Percentiles rank a stretch among this genome's conserved stretches.
These are phyloP conservation scores for Suillus ampliporus DNA, from an alignment of 768 basidiomycete species.

Conservation along the genomic window DNA sequence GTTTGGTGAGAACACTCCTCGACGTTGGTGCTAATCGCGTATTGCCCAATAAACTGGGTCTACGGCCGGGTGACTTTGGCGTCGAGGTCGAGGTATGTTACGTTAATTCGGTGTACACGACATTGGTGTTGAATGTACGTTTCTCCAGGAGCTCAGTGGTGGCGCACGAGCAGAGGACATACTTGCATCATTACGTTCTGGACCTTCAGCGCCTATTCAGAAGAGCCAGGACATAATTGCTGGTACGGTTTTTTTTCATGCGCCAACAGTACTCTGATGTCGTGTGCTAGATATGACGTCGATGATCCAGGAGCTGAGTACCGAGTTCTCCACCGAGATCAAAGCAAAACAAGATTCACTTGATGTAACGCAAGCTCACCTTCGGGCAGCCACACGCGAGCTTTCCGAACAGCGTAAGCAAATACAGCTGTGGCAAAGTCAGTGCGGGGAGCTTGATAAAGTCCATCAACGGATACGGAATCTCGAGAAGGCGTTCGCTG, in stretches of 20 bases:
- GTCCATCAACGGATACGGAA: conserved; percentile 82
- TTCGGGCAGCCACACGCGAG: conserved; percentile 88
- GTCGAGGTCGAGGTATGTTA: conserved; percentile 83
- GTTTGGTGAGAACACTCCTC: conserved; percentile 82
- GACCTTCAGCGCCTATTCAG: conserved; percentile 78
- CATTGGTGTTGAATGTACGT: conserved; percentile 9
- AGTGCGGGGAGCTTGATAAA: conserved; percentile 81
- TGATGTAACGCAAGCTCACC: conserved; percentile 85
- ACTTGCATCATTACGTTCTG: conserved; percentile 73
- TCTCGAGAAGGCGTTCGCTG: conserved; percentile 75
- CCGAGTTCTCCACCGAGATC: conserved; percentile 84
- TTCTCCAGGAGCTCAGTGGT: conserved; percentile 65
- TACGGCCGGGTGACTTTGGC: conserved; percentile 94
- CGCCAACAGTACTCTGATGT: conserved; percentile 15
- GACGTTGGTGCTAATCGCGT: conserved; percentile 93
- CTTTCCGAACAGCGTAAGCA: conserved; percentile 90
- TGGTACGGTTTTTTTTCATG: conserved; percentile 46
- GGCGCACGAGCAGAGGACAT: conserved; percentile 80
- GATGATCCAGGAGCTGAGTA: conserved; percentile 80
- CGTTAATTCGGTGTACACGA: not conserved
- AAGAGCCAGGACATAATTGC: conserved; percentile 88
- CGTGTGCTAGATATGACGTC: conserved; percentile 71
- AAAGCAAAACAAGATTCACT: conserved; percentile 85
- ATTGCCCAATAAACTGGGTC: conserved; percentile 89
- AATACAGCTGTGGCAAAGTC: conserved; percentile 74